A percentile compares a stretch with the other conserved stretches of the same genome.
phyloP scores from a whole-genome alignment of 768 basidiomycete species.

The Heimioporus sp. region DNA sequence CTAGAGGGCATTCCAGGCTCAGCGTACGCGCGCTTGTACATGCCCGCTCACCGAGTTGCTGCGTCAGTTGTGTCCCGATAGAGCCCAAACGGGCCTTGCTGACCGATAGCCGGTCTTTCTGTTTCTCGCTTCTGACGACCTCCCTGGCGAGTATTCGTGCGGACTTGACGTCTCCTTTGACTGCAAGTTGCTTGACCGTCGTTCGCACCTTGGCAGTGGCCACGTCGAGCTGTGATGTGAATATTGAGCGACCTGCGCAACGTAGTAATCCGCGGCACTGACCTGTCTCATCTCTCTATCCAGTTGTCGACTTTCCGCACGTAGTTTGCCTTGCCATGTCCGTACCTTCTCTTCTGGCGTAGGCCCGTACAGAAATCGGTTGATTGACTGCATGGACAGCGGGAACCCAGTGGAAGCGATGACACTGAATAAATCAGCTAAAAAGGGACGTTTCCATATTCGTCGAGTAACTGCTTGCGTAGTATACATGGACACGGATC shows the following conservation, averaged over 20 bases:
- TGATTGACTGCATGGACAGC: slow-evolving; percentile 74
- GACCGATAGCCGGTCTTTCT: slow-evolving; percentile 88
- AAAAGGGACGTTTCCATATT: slow-evolving; percentile 17
- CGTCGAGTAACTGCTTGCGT: background rate
- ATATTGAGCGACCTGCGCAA: slow-evolving; percentile 13
- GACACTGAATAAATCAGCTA: background rate
- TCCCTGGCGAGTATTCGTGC: slow-evolving; percentile 91
- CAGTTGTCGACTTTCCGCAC: slow-evolving; percentile 74
- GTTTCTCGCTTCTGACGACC: slow-evolving; percentile 92
- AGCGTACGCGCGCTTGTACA: background rate
- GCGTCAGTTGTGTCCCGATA: slow-evolving; percentile 82
- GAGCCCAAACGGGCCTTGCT: slow-evolving; percentile 92
- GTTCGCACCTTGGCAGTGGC: slow-evolving; percentile 77
- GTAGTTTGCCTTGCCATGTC: slow-evolving; percentile 87
- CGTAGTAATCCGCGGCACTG: slow-evolving; percentile 29
- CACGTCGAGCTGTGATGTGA: slow-evolving; percentile 61
- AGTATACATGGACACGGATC: too few relatives aligned
- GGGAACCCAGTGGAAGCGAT: background rate
- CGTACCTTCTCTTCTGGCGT: slow-evolving; percentile 93
- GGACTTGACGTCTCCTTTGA: slow-evolving; percentile 89
- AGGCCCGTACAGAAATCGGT: slow-evolving; percentile 93
- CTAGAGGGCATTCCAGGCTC: slow-evolving; percentile 39
- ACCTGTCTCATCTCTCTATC: slow-evolving; percentile 98
- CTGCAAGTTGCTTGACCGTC: slow-evolving; percentile 85
- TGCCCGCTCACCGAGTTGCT: slow-evolving; percentile 79